Conservation (phyloP, 2,329 filamentous ascomycete genomes). For the Exophiala xenobiotica region DNA sequence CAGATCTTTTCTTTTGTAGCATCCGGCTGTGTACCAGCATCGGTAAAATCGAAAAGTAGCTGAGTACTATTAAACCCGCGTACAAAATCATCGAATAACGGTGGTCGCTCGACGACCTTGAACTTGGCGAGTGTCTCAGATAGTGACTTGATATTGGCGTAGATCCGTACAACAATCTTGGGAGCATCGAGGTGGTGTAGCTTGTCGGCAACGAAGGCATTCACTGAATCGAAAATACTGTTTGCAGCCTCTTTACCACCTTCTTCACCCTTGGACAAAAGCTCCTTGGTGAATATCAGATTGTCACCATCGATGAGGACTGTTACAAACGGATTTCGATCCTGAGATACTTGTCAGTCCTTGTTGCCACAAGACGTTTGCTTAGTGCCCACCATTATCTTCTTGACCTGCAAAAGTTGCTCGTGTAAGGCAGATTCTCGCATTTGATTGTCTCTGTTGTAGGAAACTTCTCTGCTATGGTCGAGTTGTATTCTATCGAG, state of each 20-base stretch:
- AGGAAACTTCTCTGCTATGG: constrained; percentile 48
- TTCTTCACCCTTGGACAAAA: constrained; percentile 50
- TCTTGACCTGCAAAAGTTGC: constrained; percentile 45
- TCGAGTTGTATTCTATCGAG: constrained; percentile 37
- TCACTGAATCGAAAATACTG: constrained; percentile 46
- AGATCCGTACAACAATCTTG: constrained; percentile 54
- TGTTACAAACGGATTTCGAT: constrained; percentile 55
- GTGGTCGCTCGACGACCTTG: constrained; percentile 45
- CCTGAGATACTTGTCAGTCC: constrained; percentile 35
- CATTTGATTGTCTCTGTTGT: constrained; percentile 49
- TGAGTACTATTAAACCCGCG: constrained; percentile 56
- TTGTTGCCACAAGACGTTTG: neutral
- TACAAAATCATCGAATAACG: constrained; percentile 52
- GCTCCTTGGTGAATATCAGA: constrained; percentile 55
- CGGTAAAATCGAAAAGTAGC: constrained; percentile 52
- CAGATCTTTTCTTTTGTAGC: constrained; percentile 50
- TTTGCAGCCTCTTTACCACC: constrained; percentile 56
- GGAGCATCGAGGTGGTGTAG: constrained; percentile 44
- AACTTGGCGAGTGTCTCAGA: constrained; percentile 48
- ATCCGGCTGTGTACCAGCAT: constrained; percentile 47
- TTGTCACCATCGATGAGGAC: constrained; percentile 58
- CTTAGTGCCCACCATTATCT: constrained; percentile 43
- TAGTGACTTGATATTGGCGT: constrained; percentile 54
- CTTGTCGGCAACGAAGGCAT: constrained; percentile 43
- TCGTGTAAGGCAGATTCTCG: constrained; percentile 50